These are phyloP conservation scores for Blastocystis hominis DNA, from an alignment of 352 stramenopile species.

Conservation along the genomic window DNA sequence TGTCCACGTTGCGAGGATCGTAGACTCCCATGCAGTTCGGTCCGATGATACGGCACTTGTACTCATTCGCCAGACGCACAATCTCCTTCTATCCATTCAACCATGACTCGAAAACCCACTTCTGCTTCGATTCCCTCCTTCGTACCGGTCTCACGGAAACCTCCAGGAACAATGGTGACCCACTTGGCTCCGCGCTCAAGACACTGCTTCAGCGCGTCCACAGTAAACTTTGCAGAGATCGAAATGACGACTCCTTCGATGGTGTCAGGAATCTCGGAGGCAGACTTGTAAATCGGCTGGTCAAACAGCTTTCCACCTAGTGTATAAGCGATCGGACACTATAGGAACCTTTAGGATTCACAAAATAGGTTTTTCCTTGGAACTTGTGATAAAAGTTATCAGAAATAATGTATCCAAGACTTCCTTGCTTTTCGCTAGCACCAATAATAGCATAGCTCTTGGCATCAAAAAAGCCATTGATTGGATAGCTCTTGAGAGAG, in stretches of 20 bases:
- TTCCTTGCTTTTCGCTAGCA: conserved; percentile 27
- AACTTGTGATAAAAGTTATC: conserved; percentile 53
- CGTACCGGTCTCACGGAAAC: conserved; percentile 48
- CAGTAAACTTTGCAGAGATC: conserved; percentile 53
- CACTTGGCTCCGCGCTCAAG: conserved; percentile 45
- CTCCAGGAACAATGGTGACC: conserved; percentile 35
- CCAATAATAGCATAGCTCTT: conserved; percentile 54
- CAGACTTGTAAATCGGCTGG: conserved; percentile 33
- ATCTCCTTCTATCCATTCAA: conserved; percentile 11
- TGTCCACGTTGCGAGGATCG: conserved; percentile 45
- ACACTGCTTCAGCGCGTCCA: conserved; percentile 46
- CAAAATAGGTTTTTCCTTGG: conserved; percentile 47
- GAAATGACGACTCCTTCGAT: conserved; percentile 32
- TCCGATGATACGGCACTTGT: conserved; percentile 36
- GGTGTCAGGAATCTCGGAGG: conserved; percentile 32
- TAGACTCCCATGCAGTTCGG: conserved; percentile 56
- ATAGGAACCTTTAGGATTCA: conserved; percentile 32
- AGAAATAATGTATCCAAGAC: conserved; percentile 51
- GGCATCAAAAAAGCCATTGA: conserved; percentile 48
- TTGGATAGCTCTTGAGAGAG: conserved; percentile 34
- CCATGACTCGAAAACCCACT: not conserved
- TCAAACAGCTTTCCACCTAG: conserved; percentile 43
- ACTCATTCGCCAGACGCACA: conserved; percentile 17
- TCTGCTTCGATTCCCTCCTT: conserved; percentile 37
- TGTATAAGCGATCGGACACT: not conserved